Percentiles rank a stretch among this genome's conserved stretches.
phyloP scores from a whole-genome alignment of 2,329 filamentous ascomycete genomes.

The Diplodia intermedia region DNA sequence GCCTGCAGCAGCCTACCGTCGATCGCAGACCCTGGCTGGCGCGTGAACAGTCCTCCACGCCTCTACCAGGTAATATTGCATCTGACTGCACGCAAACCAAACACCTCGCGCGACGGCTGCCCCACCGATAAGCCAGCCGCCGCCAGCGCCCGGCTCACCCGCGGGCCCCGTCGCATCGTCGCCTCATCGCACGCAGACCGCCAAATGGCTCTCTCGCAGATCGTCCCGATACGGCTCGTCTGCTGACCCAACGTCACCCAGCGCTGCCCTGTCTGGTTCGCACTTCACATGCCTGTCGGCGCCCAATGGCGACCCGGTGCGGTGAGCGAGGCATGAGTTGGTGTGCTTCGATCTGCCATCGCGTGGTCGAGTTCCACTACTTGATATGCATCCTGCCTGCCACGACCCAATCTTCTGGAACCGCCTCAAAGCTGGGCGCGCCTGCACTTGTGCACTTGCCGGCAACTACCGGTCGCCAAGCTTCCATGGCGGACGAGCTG shows the following conservation, averaged over 20 bases:
- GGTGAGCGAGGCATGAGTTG: background rate
- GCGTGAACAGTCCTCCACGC: constrained; percentile 3
- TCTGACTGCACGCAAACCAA: constrained; percentile 12
- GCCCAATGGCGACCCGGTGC: background rate
- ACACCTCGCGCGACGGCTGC: background rate
- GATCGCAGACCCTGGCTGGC: constrained; percentile 27
- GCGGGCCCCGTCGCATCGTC: constrained; percentile 11
- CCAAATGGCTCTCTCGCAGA: background rate
- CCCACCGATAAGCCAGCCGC: constrained; percentile 19
- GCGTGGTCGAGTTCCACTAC: background rate
- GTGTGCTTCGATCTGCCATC: background rate
- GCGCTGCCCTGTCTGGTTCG: background rate
- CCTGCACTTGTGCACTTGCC: background rate
- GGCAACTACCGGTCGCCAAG: background rate
- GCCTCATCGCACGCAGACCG: constrained; percentile 15
- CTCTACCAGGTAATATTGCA: background rate
- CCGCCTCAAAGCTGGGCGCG: background rate
- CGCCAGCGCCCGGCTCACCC: background rate
- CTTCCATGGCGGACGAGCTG: background rate
- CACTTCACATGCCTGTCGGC: background rate
- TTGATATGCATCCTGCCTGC: background rate
- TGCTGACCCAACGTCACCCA: background rate
- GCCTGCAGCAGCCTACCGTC: constrained; percentile 9
- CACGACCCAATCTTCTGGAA: too few relatives aligned
- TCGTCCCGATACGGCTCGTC: background rate